Conservation (phyloP, 805 yeast genomes). For the Pichia occidentalis region DNA sequence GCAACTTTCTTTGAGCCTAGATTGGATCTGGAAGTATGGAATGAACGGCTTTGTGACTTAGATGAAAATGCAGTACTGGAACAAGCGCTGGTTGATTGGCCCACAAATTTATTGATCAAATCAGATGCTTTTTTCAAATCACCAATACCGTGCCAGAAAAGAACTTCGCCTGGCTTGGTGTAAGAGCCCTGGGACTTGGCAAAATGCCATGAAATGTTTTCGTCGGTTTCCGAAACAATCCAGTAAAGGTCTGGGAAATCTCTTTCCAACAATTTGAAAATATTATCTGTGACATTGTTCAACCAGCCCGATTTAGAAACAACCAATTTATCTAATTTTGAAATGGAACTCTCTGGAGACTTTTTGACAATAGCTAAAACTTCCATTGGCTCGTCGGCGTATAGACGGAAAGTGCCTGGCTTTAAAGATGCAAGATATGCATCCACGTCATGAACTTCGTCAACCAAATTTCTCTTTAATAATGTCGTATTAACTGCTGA, state of each 20-base stretch:
- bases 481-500: conserved; percentile 50
- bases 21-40: conserved; percentile 19
- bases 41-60: conserved; percentile 24
- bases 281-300: conserved; percentile 92
- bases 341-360: conserved; percentile 35
- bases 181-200: conserved; percentile 91
- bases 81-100: conserved; percentile 20
- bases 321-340: conserved; percentile 77
- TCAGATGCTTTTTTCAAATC: conserved; percentile 55
- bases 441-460: conserved; percentile 75
- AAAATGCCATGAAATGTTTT: conserved; percentile 88
- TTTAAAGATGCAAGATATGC: conserved; percentile 66
- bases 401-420: conserved; percentile 54
- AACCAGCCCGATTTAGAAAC: conserved; percentile 93
- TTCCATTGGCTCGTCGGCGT: conserved; percentile 94
- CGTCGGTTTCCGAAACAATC: conserved; percentile 85
- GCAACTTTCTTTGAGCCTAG: conserved; percentile 51
- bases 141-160: conserved; percentile 90
- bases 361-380: conserved; percentile 80
- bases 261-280: conserved; percentile 72
- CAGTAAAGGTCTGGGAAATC: conserved; percentile 75
- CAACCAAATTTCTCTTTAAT: conserved; percentile 66
- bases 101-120: conserved; percentile 49
- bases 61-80: conserved; percentile 46
- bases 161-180: conserved; percentile 77